phyloP scores from a whole-genome alignment of 2,329 filamentous ascomycete genomes.

The Sarocladium brachiariae region DNA sequence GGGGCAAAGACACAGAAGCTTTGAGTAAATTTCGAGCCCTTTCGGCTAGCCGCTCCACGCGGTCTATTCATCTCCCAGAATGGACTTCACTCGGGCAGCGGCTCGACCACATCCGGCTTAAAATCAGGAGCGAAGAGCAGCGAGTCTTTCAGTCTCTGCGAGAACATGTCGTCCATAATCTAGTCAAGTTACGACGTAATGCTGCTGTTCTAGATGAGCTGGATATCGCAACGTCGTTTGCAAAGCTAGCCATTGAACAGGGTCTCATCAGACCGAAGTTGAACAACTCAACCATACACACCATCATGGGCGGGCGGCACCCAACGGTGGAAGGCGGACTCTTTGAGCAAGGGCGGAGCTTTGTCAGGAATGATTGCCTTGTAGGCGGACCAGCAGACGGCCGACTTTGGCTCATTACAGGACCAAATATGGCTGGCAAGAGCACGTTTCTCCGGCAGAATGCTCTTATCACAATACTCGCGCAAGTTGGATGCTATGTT shows the following conservation, averaged over 20 bases:
- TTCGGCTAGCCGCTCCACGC: slow-evolving; percentile 74
- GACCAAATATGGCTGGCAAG: slow-evolving; percentile 99
- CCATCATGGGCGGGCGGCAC: slow-evolving; percentile 80
- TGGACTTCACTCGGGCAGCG: slow-evolving; percentile 78
- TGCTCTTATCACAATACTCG: slow-evolving; percentile 86
- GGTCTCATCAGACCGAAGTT: slow-evolving; percentile 67
- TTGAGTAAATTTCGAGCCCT: slow-evolving; percentile 38
- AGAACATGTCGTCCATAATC: slow-evolving; percentile 67
- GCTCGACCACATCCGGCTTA: slow-evolving; percentile 70
- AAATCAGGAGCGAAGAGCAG: slow-evolving; percentile 79
- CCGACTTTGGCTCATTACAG: slow-evolving; percentile 60
- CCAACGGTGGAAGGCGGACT: slow-evolving; percentile 86
- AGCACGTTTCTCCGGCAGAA: slow-evolving; percentile 95
- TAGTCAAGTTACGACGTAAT: slow-evolving; percentile 82
- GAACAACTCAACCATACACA: slow-evolving; percentile 57
- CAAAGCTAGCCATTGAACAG: slow-evolving; percentile 68
- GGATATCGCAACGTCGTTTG: slow-evolving; percentile 83
- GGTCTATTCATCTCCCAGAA: slow-evolving; percentile 73
- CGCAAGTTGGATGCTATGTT: slow-evolving; percentile 88
- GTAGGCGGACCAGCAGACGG: slow-evolving; percentile 62
- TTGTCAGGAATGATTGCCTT: slow-evolving; percentile 80
- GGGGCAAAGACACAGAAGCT: slow-evolving; percentile 61
- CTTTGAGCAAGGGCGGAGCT: slow-evolving; percentile 68
- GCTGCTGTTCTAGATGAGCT: slow-evolving; percentile 89
- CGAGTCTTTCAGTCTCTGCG: slow-evolving; percentile 70